Evolutionary conservation across 495 filamentous ascomycete species (phyloP).

Genomic region (Achaetomiella virescens): DNA sequence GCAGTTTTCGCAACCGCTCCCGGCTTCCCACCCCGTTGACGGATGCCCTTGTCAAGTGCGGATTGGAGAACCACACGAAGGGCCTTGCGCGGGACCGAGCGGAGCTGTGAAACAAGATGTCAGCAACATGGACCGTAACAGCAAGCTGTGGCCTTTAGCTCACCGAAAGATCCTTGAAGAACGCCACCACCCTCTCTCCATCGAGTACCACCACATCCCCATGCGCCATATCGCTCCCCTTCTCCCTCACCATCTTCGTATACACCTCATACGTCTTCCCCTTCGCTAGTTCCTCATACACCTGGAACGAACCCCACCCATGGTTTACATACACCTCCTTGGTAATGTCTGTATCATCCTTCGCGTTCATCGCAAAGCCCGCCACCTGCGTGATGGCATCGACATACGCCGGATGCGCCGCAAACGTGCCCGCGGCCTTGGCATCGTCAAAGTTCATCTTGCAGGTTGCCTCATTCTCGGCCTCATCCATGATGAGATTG

Average conservation of each 20-base stretch:
- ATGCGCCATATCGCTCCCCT: conserved; percentile 19
- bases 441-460: conserved; percentile 18
- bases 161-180: conserved; percentile 2
- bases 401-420: conserved; percentile 47
- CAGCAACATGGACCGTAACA: not conserved
- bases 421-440: conserved; percentile 40
- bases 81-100: not conserved
- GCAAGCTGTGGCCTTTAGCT: not conserved
- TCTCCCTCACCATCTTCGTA: conserved; percentile 41
- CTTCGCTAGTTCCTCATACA: conserved; percentile 34
- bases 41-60: not conserved
- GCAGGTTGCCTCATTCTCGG: conserved; percentile 46
- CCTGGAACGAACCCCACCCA: conserved; percentile 53
- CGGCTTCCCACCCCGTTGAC: not conserved
- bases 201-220: conserved; percentile 40
- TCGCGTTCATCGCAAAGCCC: conserved; percentile 60
- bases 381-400: conserved; percentile 45
- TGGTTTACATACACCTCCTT: conserved; percentile 58
- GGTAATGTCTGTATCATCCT: conserved; percentile 48
- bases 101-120: not conserved
- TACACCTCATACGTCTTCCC: conserved; percentile 49
- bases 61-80: not conserved
- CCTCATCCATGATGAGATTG: conserved; percentile 32
- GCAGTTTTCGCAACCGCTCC: not conserved
- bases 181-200: conserved; percentile 29